Percentiles rank a stretch among this genome's conserved stretches.
These are phyloP conservation scores for Camellia sinensis DNA, from an alignment of 148 eudicot genomes.

Conservation along the genomic window DNA sequence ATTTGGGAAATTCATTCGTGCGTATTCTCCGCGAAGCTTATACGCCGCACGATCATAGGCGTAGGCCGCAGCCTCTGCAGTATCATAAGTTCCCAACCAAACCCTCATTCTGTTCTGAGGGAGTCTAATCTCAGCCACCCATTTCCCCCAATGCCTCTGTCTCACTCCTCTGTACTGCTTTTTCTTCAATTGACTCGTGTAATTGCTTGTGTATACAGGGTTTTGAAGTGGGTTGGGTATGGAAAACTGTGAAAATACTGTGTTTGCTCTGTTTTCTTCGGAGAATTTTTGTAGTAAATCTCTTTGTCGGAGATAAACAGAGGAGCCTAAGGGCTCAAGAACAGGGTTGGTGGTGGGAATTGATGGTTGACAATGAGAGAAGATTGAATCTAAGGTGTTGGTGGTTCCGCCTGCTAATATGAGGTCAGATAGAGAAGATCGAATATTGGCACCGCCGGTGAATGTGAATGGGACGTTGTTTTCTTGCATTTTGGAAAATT, in stretches of 20 bases:
- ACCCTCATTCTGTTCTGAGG: constrained; percentile 92
- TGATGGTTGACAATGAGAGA: constrained; percentile 48
- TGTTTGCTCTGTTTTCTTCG: constrained; percentile 38
- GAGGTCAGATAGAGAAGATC: constrained; percentile 61
- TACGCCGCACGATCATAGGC: constrained; percentile 97
- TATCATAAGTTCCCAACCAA: constrained; percentile 90
- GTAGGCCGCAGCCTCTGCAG: constrained; percentile 91
- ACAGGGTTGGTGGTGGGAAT: constrained; percentile 21
- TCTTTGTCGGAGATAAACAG: constrained; percentile 70
- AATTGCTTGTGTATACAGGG: constrained; percentile 7
- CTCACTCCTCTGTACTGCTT: constrained; percentile 93
- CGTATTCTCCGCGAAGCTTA: constrained; percentile 88
- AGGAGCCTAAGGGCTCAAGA: constrained; percentile 62
- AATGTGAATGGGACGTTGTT: constrained; percentile 25
- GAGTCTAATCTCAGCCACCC: constrained; percentile 96
- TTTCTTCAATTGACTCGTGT: constrained; percentile 38
- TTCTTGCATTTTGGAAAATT: constrained; percentile 52
- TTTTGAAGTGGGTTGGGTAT: constrained; percentile 10
- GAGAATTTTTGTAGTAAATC: constrained; percentile 63
- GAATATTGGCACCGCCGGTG: constrained; percentile 28
- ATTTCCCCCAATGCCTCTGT: constrained; percentile 97
- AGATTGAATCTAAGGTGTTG: constrained; percentile 76
- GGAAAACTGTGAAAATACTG: constrained; percentile 15
- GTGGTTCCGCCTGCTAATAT: constrained; percentile 46
- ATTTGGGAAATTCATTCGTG: constrained; percentile 75